Base-by-base conservation (phyloP, 345 rosid species). In the Passiflora organensis region DNA sequence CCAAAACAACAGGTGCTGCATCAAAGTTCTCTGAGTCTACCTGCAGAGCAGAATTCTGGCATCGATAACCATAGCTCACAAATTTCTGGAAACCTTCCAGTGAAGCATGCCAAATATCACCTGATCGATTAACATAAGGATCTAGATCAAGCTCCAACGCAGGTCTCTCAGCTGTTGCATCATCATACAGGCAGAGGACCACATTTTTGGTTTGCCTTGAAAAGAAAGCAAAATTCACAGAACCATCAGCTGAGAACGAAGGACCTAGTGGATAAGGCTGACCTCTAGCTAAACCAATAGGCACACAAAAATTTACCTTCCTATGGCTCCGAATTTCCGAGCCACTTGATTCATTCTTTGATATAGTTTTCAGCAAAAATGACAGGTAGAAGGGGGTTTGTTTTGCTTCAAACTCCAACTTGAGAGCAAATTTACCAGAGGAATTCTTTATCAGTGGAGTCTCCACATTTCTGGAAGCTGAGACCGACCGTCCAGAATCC, bases 81-180 rank as follows among this genome's bases (percentile, higher is more conserved):
- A 72, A 86, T 37, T 46, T 74, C 80, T 76, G 67, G 2, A 84
- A 34, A 15, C 65, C 70, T 24, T 80, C 89, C 28, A 86, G 10
- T 1, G 83, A 80, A 37, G 84, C 91, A 74, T 86, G 99, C 94
- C 99, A 86, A 32, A 80, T 66, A 67, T 89, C 89, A 67, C 99
- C 95, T 18, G 94, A 71, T 68, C 86, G 80, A 70, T 93, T 81
- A 47, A 86, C 87, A 58, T 78, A 78, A 1, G 94, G 89, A 71
- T 93, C 91, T 9, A 93, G 94, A 77, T 89, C 95, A 66, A 89
- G 86, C 85, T 86, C 94, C 59, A 93, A 60, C 56, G 91, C 81
- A 48, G 99, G 96, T 54, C 58, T 69, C 22, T 75, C 82, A 1
- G 73, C 60, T 56, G 66, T 48, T n/a, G 23, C 46, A 22, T 86